Base-by-base conservation (phyloP, 2,329 filamentous ascomycete species). In the Trichoderma sp. region DNA sequence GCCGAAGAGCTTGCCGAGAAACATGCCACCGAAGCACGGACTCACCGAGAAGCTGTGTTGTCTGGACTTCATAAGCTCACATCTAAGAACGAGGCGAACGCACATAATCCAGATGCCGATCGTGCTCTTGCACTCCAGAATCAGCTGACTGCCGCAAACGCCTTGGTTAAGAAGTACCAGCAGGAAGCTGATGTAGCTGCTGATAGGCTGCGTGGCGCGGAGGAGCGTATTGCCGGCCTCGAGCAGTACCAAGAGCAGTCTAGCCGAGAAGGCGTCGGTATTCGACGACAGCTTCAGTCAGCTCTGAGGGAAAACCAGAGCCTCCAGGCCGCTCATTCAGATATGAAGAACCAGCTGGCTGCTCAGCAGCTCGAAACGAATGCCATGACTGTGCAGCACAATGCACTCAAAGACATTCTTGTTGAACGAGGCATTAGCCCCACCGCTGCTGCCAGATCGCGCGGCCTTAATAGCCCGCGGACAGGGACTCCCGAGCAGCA, bases 181-280 rank as follows among this genome's bases (percentile, higher is more conserved):
- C 86, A 90, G 70, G 94, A 96, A 69, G 95, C 94, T 1, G 93
- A 99, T 78, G 82, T 85, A 30, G 94, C 94, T 3, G 91, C 93
- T 0, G 94, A 97, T 76, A 96, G 94, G 77, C 85, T 99, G 65
- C 91, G 96, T 65, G 91, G 91, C 69, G 96, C 96, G 4, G 96
- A 99, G 80, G 96, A 98, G 82, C 90, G 96, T 52, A 98, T 99
- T 78, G 96, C 96, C 5, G 96, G 96, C 7, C 86, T 99, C 4
- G 96, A 99, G 79, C 93, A 94, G 32, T 98, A 98, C 78, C 96
- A 99, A 80, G 96, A 99, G 77, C 96, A 99, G 80, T 91, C 94
- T 4, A 98, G 94, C 79, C 89, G 96, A 55, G 96, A 99, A 79
- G 94, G 94, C 59, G 89, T 99, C 66, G 89, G 90, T 43, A 93